phyloP scores from a whole-genome alignment of 2,329 filamentous ascomycete genomes.

The Xylaria multiplex region DNA sequence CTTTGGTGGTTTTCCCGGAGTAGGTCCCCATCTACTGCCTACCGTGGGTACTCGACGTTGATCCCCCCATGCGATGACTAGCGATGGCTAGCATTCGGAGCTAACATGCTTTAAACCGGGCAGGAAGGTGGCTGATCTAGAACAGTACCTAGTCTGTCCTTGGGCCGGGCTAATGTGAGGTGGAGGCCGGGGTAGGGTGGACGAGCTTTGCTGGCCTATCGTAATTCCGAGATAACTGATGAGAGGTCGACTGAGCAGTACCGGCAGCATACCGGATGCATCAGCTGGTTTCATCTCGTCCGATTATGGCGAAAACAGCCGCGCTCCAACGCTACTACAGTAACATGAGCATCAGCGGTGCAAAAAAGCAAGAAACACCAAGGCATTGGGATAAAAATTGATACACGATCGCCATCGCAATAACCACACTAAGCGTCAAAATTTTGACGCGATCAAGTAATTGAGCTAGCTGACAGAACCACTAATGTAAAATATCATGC shows the following conservation, averaged over 20 bases:
- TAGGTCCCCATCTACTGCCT: too few relatives aligned
- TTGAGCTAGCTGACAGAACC: constrained; percentile 7
- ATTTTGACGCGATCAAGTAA: constrained; percentile 5
- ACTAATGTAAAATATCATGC: constrained; percentile 16
- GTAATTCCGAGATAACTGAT: constrained; percentile 7
- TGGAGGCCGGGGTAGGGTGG: constrained; percentile 10
- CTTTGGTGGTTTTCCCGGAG: constrained; percentile 6
- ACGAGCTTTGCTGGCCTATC: constrained; percentile 23
- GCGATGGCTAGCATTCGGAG: constrained; percentile 1
- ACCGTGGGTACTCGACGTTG: too few relatives aligned
- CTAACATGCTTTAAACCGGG: constrained; percentile 15
- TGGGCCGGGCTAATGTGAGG: constrained; percentile 16
- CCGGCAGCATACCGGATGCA: constrained; percentile 19
- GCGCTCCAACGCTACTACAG: constrained; percentile 5
- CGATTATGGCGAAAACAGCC: constrained; percentile 23
- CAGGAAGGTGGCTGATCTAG: constrained; percentile 23
- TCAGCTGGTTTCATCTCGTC: constrained; percentile 13
- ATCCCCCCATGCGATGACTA: too few relatives aligned
- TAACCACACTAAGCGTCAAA: constrained; percentile 1
- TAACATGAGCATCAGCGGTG: constrained; percentile 12
- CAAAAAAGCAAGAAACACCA: constrained; percentile 15
- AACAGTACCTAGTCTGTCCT: constrained; percentile 2
- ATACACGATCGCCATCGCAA: not conserved
- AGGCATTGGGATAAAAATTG: not conserved
- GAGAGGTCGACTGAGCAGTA: constrained; percentile 5